Evolutionary conservation across 129 eudicot species (phyloP).

Genomic region (Apium graveolens): DNA sequence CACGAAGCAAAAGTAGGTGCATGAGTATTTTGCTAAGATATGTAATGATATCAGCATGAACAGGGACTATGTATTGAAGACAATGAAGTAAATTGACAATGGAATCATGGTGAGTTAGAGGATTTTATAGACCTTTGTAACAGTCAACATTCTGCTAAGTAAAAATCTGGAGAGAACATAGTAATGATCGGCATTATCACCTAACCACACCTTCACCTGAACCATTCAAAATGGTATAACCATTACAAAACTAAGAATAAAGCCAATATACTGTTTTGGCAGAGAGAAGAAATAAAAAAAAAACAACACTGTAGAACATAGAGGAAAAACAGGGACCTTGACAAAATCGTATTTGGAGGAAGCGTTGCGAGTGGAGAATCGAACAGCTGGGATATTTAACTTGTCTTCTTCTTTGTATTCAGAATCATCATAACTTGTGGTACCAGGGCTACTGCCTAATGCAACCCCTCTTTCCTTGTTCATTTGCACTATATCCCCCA

Average conservation of each 20-base stretch:
- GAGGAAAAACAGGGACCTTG: slow-evolving; percentile 43
- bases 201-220: slow-evolving; percentile 98
- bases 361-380: slow-evolving; percentile 68
- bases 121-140: slow-evolving; percentile 60
- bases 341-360: slow-evolving; percentile 98
- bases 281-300: neutral
- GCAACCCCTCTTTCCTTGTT: slow-evolving; percentile 52
- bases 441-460: slow-evolving; percentile 25
- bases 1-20: neutral
- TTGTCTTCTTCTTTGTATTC: slow-evolving; percentile 29
- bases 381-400: slow-evolving; percentile 23
- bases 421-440: slow-evolving; percentile 21
- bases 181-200: slow-evolving; percentile 97
- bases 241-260: too few relatives aligned
- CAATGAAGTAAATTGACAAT: neutral
- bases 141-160: slow-evolving; percentile 97
- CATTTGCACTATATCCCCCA: neutral
- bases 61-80: neutral
- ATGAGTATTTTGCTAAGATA: neutral
- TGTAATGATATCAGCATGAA: neutral
- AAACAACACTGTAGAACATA: neutral
- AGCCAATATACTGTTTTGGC: neutral
- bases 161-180: slow-evolving; percentile 92
- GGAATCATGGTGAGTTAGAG: neutral
- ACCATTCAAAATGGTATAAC: neutral